A percentile compares a stretch with the other conserved stretches of the same genome.
Conservation (phyloP, 768 basidiomycete genomes). For the Dacryopinax spathularia region DNA sequence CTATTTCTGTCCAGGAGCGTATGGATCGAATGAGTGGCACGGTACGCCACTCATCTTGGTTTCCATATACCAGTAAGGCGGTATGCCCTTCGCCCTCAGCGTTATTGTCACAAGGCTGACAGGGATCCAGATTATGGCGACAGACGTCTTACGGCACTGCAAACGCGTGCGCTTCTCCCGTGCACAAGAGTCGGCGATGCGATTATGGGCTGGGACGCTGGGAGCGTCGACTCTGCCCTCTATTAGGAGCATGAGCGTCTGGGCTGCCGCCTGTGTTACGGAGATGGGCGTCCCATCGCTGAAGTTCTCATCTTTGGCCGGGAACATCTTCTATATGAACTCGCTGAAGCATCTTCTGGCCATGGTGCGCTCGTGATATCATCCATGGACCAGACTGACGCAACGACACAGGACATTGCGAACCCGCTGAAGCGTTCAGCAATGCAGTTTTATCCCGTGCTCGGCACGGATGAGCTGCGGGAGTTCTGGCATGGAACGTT, state of each 20-base stretch:
- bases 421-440: background rate
- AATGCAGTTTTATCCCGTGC: background rate
- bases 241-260: too few relatives aligned
- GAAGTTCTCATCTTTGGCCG: too few relatives aligned
- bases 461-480: background rate
- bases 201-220: too few relatives aligned
- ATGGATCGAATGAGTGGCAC: background rate
- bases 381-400: too few relatives aligned
- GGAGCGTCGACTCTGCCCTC: too few relatives aligned
- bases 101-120: background rate
- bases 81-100: background rate
- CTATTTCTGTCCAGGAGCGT: background rate
- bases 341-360: too few relatives aligned
- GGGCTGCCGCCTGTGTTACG: too few relatives aligned
- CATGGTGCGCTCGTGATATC: too few relatives aligned
- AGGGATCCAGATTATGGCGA: constrained; percentile 4
- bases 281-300: too few relatives aligned
- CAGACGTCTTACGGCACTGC: constrained; percentile 14
- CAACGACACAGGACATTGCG: background rate
- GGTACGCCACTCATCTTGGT: background rate
- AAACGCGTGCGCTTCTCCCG: too few relatives aligned
- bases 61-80: background rate
- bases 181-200: too few relatives aligned
- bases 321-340: too few relatives aligned
- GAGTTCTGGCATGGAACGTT: background rate